These are phyloP conservation scores for Phymatotrichopsis omnivora DNA, from an alignment of 2,329 filamentous ascomycete species.

Conservation along the genomic window DNA sequence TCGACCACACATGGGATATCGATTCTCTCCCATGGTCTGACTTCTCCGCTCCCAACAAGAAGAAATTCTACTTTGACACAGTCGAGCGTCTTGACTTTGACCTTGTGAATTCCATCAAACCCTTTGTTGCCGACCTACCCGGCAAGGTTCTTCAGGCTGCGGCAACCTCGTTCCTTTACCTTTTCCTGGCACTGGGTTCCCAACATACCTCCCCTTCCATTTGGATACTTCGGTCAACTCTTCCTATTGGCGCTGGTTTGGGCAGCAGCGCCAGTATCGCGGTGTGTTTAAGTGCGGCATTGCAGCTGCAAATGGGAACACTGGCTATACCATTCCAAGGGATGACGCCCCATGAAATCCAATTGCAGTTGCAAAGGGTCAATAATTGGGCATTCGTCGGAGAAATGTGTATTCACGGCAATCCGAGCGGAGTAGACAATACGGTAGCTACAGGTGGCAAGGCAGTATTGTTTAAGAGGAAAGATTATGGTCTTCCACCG, in stretches of 20 bases:
- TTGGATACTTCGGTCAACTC: slow-evolving; percentile 85
- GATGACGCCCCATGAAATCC: slow-evolving; percentile 77
- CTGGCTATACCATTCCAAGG: slow-evolving; percentile 85
- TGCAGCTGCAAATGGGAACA: slow-evolving; percentile 79
- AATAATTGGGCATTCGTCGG: slow-evolving; percentile 97
- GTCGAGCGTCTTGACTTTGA: slow-evolving; percentile 76
- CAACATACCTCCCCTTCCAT: slow-evolving; percentile 68
- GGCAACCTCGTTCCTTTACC: slow-evolving; percentile 78
- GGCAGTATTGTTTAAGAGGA: slow-evolving; percentile 79
- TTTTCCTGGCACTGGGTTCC: slow-evolving; percentile 78
- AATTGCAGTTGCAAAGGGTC: slow-evolving; percentile 83
- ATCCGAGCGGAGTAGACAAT: slow-evolving; percentile 93
- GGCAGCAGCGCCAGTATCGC: slow-evolving; percentile 91
- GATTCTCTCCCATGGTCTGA: slow-evolving; percentile 77
- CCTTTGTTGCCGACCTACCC: slow-evolving; percentile 61
- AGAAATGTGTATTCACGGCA: slow-evolving; percentile 95
- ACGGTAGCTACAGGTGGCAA: slow-evolving; percentile 90
- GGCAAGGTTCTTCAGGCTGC: slow-evolving; percentile 78
- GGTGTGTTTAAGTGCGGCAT: slow-evolving; percentile 74
- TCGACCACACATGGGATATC: slow-evolving; percentile 90
- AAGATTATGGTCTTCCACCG: slow-evolving; percentile 67
- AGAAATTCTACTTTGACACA: slow-evolving; percentile 88
- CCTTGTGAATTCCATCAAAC: slow-evolving; percentile 68
- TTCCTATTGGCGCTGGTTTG: slow-evolving; percentile 82
- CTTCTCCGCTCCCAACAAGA: slow-evolving; percentile 73